Conservation (phyloP, 257 asterid genomes). For the Ballota nigra region DNA sequence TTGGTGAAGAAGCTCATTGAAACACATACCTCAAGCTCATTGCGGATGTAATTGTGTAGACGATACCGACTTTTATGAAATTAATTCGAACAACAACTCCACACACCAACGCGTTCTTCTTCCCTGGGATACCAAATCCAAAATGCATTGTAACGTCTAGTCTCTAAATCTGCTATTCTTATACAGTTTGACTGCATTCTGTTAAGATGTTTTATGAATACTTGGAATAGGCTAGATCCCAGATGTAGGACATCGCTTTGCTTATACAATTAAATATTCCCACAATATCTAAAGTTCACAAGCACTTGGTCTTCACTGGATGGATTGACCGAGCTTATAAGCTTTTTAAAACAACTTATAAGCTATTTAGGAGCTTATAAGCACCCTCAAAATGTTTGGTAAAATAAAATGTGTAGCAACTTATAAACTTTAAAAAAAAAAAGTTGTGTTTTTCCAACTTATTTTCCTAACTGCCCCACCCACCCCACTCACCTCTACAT, state of each 20-base stretch:
- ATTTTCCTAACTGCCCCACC: too few species aligned
- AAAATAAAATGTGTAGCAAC: too few species aligned
- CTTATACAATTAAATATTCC: neutral
- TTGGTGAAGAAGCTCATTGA: slow-evolving; percentile 3
- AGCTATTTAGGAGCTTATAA: too few species aligned
- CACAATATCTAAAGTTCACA: neutral
- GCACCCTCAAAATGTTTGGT: too few species aligned
- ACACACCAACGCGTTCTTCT: slow-evolving; percentile 21
- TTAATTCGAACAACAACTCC: slow-evolving; percentile 17
- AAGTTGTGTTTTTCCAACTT: too few species aligned
- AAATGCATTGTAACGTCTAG: neutral
- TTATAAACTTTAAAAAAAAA: too few species aligned
- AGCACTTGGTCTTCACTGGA: neutral
- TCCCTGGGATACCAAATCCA: slow-evolving; percentile 13
- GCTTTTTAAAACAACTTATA: too few species aligned
- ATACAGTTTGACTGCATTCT: neutral
- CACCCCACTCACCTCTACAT: too few species aligned
- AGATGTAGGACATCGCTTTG: neutral
- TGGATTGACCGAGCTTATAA: too few species aligned
- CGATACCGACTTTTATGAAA: slow-evolving; percentile 22
- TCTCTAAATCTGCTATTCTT: neutral
- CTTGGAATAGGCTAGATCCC: neutral
- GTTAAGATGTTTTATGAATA: too few species aligned
- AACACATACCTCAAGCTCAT: slow-evolving; percentile 37
- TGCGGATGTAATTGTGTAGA: slow-evolving; percentile 27